phyloP scores from a whole-genome alignment of 495 filamentous ascomycete genomes.

The Paragyromitra xinjiangensis region DNA sequence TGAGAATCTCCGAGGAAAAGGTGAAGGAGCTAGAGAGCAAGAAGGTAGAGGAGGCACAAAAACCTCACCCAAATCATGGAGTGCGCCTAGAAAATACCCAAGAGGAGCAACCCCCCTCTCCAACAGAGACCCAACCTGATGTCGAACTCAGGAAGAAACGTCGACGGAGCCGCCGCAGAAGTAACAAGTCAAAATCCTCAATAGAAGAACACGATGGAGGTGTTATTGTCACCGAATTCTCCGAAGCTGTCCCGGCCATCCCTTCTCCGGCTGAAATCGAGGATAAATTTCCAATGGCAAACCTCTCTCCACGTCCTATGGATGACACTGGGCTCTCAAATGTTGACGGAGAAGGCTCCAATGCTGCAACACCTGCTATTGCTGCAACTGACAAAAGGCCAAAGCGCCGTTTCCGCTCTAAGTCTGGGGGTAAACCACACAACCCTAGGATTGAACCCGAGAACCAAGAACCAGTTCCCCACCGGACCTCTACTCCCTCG shows the following conservation, averaged over 20 bases:
- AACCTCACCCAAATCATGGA: slow-evolving; percentile 14
- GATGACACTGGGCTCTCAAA: slow-evolving; percentile 25
- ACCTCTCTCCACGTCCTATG: slow-evolving; percentile 40
- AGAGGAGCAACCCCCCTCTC: slow-evolving; percentile 34
- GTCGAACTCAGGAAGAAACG: slow-evolving; percentile 48
- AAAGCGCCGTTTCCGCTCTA: slow-evolving; percentile 45
- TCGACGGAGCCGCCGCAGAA: slow-evolving; percentile 51
- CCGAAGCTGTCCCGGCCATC: slow-evolving; percentile 15
- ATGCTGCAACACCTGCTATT: slow-evolving; percentile 7
- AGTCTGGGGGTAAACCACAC: slow-evolving; percentile 25
- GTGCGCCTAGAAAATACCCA: slow-evolving; percentile 6
- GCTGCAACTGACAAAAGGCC: slow-evolving; percentile 30
- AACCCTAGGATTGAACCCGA: slow-evolving; percentile 32
- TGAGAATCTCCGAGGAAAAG: slow-evolving; percentile 46
- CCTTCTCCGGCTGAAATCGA: slow-evolving; percentile 12
- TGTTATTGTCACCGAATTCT: slow-evolving; percentile 35
- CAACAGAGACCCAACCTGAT: slow-evolving; percentile 35
- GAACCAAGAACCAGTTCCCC: slow-evolving; percentile 39
- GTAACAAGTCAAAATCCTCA: slow-evolving; percentile 44
- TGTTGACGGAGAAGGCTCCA: slow-evolving; percentile 22
- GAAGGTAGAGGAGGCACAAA: slow-evolving; percentile 27
- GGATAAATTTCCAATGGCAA: slow-evolving; percentile 34
- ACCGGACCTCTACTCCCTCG: slow-evolving; percentile 19
- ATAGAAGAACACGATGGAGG: slow-evolving; percentile 44
- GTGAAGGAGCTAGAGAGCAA: slow-evolving; percentile 39